Evolutionary conservation across 208 protist species (phyloP), one percentile per base, ranked within the genome.

Genomic region (Trypanosoma platydactyli): DNA sequence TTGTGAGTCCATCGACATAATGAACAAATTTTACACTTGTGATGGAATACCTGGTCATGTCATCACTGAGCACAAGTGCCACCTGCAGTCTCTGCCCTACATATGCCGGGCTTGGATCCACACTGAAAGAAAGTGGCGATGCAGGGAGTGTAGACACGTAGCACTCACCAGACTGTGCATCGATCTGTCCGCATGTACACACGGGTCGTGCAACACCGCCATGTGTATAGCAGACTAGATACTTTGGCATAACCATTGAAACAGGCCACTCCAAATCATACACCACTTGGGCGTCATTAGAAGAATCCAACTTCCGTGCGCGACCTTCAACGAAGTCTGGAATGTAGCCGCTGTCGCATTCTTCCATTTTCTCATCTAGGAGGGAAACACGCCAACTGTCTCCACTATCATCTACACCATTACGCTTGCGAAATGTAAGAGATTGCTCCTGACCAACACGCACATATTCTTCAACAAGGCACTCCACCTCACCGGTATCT

Each of bases 221-320:
- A 67, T 94, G 88, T 35, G 57, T 68, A 75, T 89, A 96, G 70
- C 91, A 96, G 61, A 96, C 78, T 11, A 74, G 83, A 81, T 94
- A 94, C n/a, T 49, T 30, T 40, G 51, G 30, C n/a, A 77, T 56
- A 40, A 78, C 80, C 25, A 94, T 68, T 29, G 76, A 73, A 11
- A 92, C 76, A 4, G 91, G 91, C 91, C 91, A 96, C 70, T 92
- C 66, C 20, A 96, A 57, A 50, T 48, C 58, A 73, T 92, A 96
- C 9, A 71, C 78, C 29, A 88, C 88, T 18, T 56, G 70, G n/a
- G 88, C 91, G 35, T 51, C 22, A 27, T 63, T 91, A 7, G 33
- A 38, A 3, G 27, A 46, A 3, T 5, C 13, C 40, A 67, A 27
- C 49, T 80, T 64, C 46, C 54, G 57, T 6, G 82, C 86, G 30